Conservation (phyloP, 306 rosid species). For the Alnus glutinosa region DNA sequence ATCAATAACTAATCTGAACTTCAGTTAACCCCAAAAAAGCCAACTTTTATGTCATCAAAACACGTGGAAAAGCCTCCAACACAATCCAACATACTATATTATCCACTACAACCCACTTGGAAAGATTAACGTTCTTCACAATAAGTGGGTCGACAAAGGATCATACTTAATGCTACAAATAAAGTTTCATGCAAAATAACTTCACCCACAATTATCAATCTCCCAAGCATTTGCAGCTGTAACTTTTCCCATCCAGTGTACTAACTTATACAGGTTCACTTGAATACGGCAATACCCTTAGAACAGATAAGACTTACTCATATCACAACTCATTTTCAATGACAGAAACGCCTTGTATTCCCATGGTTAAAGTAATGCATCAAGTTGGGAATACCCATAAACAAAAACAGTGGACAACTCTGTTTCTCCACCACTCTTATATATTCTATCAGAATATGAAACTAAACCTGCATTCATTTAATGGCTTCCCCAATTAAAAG, state of each 20-base stretch:
- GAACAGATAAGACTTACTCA: not conserved
- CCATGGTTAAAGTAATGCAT: conserved; percentile 14
- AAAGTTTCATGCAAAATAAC: conserved; percentile 29
- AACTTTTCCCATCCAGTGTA: conserved; percentile 20
- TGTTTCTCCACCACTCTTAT: not conserved
- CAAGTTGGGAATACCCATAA: conserved; percentile 15
- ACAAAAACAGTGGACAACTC: conserved; percentile 3
- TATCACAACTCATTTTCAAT: conserved; percentile 5
- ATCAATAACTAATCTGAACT: not conserved
- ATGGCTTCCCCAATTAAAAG: not conserved
- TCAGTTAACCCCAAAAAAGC: conserved; percentile 14
- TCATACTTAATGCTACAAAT: not conserved
- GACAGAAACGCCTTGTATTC: not conserved
- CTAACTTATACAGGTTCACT: conserved; percentile 10
- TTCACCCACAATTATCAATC: conserved; percentile 9
- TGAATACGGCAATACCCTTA: not conserved
- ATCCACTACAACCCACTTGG: conserved; percentile 16
- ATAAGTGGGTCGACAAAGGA: conserved; percentile 21
- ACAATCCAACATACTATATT: conserved; percentile 6
- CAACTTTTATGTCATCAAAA: conserved; percentile 16
- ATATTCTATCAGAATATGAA: conserved; percentile 4
- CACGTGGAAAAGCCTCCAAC: conserved; percentile 5
- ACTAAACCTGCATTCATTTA: conserved; percentile 1
- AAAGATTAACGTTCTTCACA: conserved; percentile 18
- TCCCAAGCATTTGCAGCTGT: conserved; percentile 22